phyloP scores from a whole-genome alignment of 2,329 filamentous ascomycete species.

The Ophiostoma quercus region DNA sequence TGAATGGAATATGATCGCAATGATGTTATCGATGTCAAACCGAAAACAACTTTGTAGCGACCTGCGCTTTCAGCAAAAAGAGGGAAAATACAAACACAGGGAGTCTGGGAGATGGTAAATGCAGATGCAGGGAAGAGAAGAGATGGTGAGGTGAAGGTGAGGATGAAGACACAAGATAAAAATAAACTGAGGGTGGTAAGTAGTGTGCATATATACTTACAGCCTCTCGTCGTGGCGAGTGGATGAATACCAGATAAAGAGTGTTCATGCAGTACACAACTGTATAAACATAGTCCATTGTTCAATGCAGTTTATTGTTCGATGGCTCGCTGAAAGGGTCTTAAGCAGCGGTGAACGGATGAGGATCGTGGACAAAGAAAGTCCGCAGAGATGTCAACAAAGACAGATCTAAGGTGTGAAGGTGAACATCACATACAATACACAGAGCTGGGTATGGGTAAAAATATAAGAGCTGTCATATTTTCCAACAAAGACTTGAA shows the following conservation, averaged over 20 bases:
- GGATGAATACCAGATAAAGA: neutral
- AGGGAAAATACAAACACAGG: neutral
- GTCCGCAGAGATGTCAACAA: neutral
- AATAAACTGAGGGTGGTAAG: neutral
- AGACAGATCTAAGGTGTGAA: neutral
- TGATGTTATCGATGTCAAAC: neutral
- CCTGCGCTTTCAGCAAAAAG: neutral
- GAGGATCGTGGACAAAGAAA: neutral
- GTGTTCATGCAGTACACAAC: neutral
- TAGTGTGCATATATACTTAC: neutral
- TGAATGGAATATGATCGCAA: neutral
- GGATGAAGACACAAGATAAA: neutral
- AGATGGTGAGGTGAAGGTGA: neutral
- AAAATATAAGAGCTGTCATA: neutral
- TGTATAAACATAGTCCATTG: neutral
- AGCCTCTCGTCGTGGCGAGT: neutral
- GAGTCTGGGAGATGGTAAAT: too few species aligned
- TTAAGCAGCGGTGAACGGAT: neutral
- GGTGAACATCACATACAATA: neutral
- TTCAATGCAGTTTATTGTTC: neutral
- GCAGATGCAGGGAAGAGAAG: neutral
- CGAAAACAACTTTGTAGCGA: neutral
- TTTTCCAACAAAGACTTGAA: neutral
- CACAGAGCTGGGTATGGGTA: neutral
- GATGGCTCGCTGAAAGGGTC: neutral